Conservation (phyloP, 2,329 filamentous ascomycete genomes). For the Colletotrichum sp. region DNA sequence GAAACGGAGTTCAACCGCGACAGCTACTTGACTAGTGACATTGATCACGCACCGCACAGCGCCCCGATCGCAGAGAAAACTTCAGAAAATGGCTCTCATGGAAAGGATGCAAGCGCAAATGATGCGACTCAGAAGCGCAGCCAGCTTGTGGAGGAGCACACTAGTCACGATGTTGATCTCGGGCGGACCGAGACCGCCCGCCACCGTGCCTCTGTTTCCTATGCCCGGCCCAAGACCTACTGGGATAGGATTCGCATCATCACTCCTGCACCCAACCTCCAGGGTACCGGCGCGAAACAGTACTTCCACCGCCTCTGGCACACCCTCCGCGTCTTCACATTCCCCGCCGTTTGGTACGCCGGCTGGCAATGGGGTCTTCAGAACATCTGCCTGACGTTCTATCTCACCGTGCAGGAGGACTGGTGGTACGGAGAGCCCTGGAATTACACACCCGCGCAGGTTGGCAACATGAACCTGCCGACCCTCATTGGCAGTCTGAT, state of each 20-base stretch:
- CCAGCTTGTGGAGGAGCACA: not conserved
- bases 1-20: slow-evolving; percentile 56
- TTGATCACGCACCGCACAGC: slow-evolving; percentile 22
- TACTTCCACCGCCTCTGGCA: slow-evolving; percentile 58
- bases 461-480: slow-evolving; percentile 64
- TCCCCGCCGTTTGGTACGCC: slow-evolving; percentile 62
- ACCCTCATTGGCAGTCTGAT: slow-evolving; percentile 59
- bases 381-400: slow-evolving; percentile 65
- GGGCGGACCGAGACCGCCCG: slow-evolving; percentile 22
- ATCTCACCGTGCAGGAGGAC: slow-evolving; percentile 62
- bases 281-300: slow-evolving; percentile 58
- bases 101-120: not conserved
- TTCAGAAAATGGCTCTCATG: not conserved
- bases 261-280: slow-evolving; percentile 59
- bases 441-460: slow-evolving; percentile 58
- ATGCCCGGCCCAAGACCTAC: slow-evolving; percentile 50
- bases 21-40: slow-evolving; percentile 35
- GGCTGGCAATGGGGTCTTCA: slow-evolving; percentile 65
- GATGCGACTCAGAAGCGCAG: not conserved
- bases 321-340: slow-evolving; percentile 61
- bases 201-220: slow-evolving; percentile 26
- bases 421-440: slow-evolving; percentile 59
- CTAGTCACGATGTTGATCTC: not conserved
- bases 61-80: slow-evolving; percentile 21
- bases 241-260: slow-evolving; percentile 60